Percentiles rank a stretch among this genome's conserved stretches.
Conservation (phyloP, 192 early-diverging fungal species). For the Podila epigama region DNA sequence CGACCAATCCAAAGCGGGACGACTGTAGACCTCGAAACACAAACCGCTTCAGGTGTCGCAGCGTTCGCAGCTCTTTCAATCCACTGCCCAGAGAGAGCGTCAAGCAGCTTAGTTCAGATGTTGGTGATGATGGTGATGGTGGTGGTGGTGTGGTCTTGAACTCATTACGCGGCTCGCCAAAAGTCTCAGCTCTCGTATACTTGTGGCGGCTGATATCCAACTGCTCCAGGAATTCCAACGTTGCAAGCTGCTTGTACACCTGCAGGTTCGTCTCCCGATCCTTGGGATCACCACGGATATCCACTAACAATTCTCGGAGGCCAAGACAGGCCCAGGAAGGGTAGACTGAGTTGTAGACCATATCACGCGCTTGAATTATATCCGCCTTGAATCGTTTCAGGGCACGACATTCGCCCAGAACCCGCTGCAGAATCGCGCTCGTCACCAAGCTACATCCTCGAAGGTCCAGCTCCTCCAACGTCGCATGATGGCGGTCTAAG, state of each 20-base stretch:
- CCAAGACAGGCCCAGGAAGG: constrained; percentile 26
- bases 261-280: not conserved
- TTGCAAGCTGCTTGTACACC: constrained; percentile 18
- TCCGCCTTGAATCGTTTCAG: constrained; percentile 16
- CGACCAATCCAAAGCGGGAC: constrained; percentile 21
- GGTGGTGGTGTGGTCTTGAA: not conserved
- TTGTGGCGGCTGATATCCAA: constrained; percentile 10
- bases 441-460: constrained; percentile 14
- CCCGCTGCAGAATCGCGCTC: constrained; percentile 21
- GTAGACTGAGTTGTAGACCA: constrained; percentile 30
- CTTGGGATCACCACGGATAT: constrained; percentile 20
- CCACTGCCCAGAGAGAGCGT: constrained; percentile 10
- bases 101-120: constrained; percentile 1
- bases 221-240: constrained; percentile 15
- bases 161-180: not conserved
- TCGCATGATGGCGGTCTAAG: constrained; percentile 5
- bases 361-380: constrained; percentile 17
- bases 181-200: not conserved
- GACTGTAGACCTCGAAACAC: constrained; percentile 7
- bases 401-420: constrained; percentile 27
- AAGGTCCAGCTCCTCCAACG: constrained; percentile 18
- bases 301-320: constrained; percentile 18
- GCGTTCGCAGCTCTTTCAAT: constrained; percentile 9
- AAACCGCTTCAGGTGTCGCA: constrained; percentile 11
- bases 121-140: not conserved